Conservation (phyloP, 2,329 filamentous ascomycete genomes). For the Venturia asperata region DNA sequence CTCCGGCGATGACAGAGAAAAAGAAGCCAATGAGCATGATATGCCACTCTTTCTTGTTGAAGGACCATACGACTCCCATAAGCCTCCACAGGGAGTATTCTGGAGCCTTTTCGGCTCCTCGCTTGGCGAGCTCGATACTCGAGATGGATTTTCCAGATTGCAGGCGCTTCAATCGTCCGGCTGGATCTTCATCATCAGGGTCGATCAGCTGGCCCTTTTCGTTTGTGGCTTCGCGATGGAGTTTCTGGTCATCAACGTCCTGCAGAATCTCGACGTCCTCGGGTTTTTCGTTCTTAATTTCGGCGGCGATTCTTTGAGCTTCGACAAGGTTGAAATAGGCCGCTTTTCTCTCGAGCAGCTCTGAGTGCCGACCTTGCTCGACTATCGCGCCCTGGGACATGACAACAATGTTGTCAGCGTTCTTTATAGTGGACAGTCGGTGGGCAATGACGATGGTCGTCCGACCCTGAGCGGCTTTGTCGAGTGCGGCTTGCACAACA, state of each 20-base stretch:
- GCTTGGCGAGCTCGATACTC: conserved; percentile 59
- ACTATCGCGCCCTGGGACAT: conserved; percentile 80
- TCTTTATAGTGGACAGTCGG: conserved; percentile 85
- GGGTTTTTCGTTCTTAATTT: conserved; percentile 37
- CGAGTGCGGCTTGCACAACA: conserved; percentile 86
- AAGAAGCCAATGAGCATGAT: conserved; percentile 67
- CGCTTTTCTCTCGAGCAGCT: conserved; percentile 60
- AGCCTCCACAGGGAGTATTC: conserved; percentile 68
- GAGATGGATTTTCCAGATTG: conserved; percentile 53
- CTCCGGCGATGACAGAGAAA: conserved; percentile 70
- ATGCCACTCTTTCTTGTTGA: conserved; percentile 67
- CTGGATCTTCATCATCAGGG: conserved; percentile 54
- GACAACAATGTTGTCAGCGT: conserved; percentile 93
- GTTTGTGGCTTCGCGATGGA: conserved; percentile 14
- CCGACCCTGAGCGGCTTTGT: conserved; percentile 74
- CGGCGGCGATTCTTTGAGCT: conserved; percentile 70
- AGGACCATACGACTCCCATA: conserved; percentile 69
- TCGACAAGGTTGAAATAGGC: conserved; percentile 82
- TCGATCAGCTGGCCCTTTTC: conserved; percentile 38
- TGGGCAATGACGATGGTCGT: conserved; percentile 97
- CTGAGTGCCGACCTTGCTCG: conserved; percentile 83
- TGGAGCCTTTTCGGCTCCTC: conserved; percentile 42
- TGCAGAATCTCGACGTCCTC: conserved; percentile 32
- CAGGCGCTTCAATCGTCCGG: conserved; percentile 48
- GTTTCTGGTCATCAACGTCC: conserved; percentile 7